Evolutionary conservation across 805 yeast genomes (phyloP), one percentile per base, ranked within the genome.

Genomic region (Allodekkera sacchari): DNA sequence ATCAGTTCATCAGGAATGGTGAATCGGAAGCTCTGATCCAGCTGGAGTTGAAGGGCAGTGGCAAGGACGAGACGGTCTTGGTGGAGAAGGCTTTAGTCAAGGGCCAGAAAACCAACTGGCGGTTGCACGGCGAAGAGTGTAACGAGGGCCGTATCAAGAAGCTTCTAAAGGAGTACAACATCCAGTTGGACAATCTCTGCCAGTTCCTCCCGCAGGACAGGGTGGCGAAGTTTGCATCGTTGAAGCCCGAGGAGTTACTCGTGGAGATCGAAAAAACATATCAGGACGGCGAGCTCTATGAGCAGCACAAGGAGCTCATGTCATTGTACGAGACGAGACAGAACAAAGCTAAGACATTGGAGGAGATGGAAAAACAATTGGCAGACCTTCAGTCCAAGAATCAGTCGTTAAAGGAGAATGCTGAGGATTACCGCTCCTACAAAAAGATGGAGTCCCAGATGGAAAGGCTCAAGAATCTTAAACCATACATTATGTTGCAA

Each of bases 191-290:
- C 50, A 92, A 89, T 51, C 63, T 89, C 30, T 88, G 97, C 49
- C 96, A 89, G 51, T 92, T 92, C 48, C 61, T 92, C 34, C 95
- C 98, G 0, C 99, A 92, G 52, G 97, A 89, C 46, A 67, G 94
- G 37, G 97, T 92, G 6, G 89, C 94, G 3, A 85, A 83, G 42
- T 92, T 92, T 62, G 94, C 96, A 0, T 71, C 79, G 3, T 59
- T 84, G 42, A 69, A 82, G 18, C 83, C 94, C 1, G 87, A 82
- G 39, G 74, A 75, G 37, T 59, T 89, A 7, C 62, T 92, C 9
- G 47, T 63, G 17, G 94, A 84, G 45, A 83, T 95, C 1, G 84
- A 87, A 47, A 61, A 89, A 37, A 85, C 96, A 1, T 71, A 85
- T 20, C 83, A 81, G 5, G 63, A 71, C 31, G 71, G 78, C 3